Evolutionary conservation across 2,329 filamentous ascomycete species (phyloP), one percentile per base, ranked within the genome.

Genomic region (Coniochaeta sp.): DNA sequence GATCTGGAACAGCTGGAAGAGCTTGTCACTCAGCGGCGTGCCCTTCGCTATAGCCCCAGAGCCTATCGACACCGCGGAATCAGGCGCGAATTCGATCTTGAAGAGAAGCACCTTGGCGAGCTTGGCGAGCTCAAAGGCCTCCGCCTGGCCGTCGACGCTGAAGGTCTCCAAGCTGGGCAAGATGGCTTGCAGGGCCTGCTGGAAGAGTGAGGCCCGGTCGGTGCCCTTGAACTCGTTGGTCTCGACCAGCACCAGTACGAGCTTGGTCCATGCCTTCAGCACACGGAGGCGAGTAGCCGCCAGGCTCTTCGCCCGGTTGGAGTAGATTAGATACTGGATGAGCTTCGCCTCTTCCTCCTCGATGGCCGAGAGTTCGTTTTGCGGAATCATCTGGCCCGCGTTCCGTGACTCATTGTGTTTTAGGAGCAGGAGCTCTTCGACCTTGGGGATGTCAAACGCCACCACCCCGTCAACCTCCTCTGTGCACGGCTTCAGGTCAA

Each of bases 1-100:
- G 42, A 91, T 85, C 63, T 96, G 90, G 79, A 99, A 97, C 4
- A 98, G 83, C 69, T 96, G 89, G 70, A 92, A 93, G 0, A 98
- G 81, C 69, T 95, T 91, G 71, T 98, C 93, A 70, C 91, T 90
- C 36, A 95, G 86, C 28, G 93, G 81, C 70, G 91, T 91, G 38
- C 88, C 83, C 59, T 83, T 78, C 4, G 77, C 76, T 57, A 73
- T 71, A 62, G 55, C 58, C 28, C 44, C 34, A 2, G 40, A 30
- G 30, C 8, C 54, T 30, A 24, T 30, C 16, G 56, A 65, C 65
- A 47, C 64, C 63, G 34, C 65, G 50, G 19, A 61, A 1, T 72
- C 62, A 22, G 72, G 67, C 5, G 73, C 72, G 74, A 88, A 77
- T 71, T 92, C 84, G 67, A 95, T 77, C 71, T 89, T 86, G 70